Conservation (phyloP, 2,329 filamentous ascomycete genomes). For the Anisogramma anomala region DNA sequence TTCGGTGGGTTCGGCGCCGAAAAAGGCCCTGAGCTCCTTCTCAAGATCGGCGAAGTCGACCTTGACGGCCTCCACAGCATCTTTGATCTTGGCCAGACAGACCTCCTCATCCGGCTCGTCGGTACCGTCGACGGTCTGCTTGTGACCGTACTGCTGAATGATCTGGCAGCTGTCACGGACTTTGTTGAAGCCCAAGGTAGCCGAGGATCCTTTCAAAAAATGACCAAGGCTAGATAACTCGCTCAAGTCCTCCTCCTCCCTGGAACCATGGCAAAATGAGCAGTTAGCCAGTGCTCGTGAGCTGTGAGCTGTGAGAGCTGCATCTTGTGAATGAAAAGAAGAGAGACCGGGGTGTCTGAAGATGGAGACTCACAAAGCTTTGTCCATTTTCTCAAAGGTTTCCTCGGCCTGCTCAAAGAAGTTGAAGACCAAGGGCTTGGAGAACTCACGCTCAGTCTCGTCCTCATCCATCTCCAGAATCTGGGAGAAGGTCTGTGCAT, state of each 20-base stretch:
- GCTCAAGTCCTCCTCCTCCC: conserved; percentile 55
- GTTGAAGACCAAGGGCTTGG: conserved; percentile 72
- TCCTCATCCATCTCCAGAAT: conserved; percentile 98
- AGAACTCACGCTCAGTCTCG: conserved; percentile 76
- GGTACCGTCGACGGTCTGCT: conserved; percentile 66
- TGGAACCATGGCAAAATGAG: conserved; percentile 27
- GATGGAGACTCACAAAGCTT: conserved; percentile 55
- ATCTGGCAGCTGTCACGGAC: conserved; percentile 91
- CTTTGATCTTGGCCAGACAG: conserved; percentile 58
- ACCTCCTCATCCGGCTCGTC: conserved; percentile 53
- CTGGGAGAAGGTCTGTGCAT: conserved; percentile 73
- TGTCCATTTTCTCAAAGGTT: conserved; percentile 79
- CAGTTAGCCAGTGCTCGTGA: neutral
- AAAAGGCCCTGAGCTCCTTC: conserved; percentile 59
- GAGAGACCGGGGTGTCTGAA: neutral
- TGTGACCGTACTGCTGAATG: conserved; percentile 84
- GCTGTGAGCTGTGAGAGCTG: no score
- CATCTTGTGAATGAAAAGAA: no score
- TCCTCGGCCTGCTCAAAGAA: conserved; percentile 86
- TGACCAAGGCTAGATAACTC: conserved; percentile 76
- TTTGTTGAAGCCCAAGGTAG: conserved; percentile 80
- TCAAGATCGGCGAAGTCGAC: conserved; percentile 66
- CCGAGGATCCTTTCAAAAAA: conserved; percentile 94
- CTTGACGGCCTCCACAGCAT: conserved; percentile 61
- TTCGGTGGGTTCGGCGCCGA: conserved; percentile 24